Evolutionary conservation across 345 rosid genomes (phyloP), one percentile per base, ranked within the genome.

Genomic region (Kandelia obovata): DNA sequence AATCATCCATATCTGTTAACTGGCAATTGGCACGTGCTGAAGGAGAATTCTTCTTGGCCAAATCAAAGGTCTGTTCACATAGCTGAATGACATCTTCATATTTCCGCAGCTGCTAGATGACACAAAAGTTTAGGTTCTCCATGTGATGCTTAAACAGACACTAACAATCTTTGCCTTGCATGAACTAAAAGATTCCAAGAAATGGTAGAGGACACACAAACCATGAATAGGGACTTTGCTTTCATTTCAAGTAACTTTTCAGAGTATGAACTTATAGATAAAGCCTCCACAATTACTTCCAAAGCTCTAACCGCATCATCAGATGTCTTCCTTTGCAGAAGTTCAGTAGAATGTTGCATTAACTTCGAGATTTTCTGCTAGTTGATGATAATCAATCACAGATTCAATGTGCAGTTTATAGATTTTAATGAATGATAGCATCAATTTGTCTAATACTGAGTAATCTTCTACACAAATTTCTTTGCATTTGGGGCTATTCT

Each of bases 211-310:
- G 64, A 79, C 64, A 26, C 27, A 71, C 80, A 76, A 74, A 95
- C 99, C 93, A 74, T 73, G 73, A 87, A 82, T 70, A 92, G 86
- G 23, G 91, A 85, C 73, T 85, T 83, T n/a, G 91, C 97, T 78
- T 90, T 95, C 92, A 87, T 88, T 74, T 82, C 84, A 75, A 90
- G 85, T 65, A 95, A 78, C 71, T 87, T 88, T 75, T 95, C 99
- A 26, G 96, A 85, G 70, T 73, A 75, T 52, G 83, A 55, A 73
- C 99, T 85, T 75, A 89, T 86, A 56, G 65, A 52, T 73, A 90
- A 69, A 62, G 91, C 86, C 79, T 92, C 97, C 64, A 78, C 83
- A 81, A 92, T 77, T 61, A 83, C 61, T 82, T 82, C 88, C 84
- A 89, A 75, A 58, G 91, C 92, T 67, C 69, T 84, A 70, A 74